Evolutionary conservation across 441 rosid species (phyloP), one percentile per base, ranked within the genome.

Genomic region (Gossypium davidsonii): DNA sequence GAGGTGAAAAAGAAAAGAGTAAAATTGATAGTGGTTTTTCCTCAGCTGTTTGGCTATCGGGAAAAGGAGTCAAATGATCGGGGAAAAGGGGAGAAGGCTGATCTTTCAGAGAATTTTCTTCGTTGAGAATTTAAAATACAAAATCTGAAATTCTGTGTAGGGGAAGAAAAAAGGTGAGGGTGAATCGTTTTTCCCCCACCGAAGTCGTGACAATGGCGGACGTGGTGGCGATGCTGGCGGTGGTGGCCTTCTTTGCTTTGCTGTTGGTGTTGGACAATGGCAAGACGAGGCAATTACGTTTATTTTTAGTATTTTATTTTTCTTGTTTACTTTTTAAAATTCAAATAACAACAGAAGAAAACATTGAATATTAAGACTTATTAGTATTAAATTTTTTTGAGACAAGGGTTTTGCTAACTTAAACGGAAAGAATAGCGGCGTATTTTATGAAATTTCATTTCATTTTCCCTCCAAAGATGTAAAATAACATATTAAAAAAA

Each of bases 201-300:
- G 78, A 64, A 78, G 84, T 75, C 77, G 81, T 78, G 79, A 63
- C 25, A 21, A 48, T 67, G 81, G 82, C 71, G 73, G 81, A 72
- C 44, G 80, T 77, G 83, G 73, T 42, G 63, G 31, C 57, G 67
- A 60, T 20, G 72, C 12, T 25, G 64, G 75, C 64, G 62, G 57
- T 69, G 80, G 80, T 78, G 79, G 79, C 69, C 75, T 75, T 69
- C 52, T 34, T 2, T 26, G 39, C 15, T 20, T 21, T 17, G 76
- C 60, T 76, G 73, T 70, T 74, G 80, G 70, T 68, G 76, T 57
- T 63, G 74, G 8, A 60, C 74, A 57, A 74, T 63, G 67, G 74
- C 67, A 71, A 75, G 67, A 73, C 67, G 73, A 75, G 76, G 78
- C 62, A 75, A 77, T 75, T 66, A 82, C 59, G n/a, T 79, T 73